Percentiles rank a stretch among this genome's conserved stretches.
Evolutionary conservation across 352 stramenopile genomes (phyloP).

Genomic region (Phytophthora litchii): DNA sequence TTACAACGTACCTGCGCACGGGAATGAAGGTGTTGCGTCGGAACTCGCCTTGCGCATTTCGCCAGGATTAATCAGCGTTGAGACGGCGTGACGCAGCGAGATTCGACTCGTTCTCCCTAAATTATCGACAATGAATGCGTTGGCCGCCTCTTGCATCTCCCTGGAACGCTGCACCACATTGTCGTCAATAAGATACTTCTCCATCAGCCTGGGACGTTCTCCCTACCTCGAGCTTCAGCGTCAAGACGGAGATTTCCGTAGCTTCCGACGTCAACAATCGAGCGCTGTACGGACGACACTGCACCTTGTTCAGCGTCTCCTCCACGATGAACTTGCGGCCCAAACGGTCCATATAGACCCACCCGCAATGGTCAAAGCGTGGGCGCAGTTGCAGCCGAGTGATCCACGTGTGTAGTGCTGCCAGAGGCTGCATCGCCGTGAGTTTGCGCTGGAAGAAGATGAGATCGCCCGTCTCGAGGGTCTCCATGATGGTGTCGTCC

Average conservation of each 20-base stretch:
- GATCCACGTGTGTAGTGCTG: conserved; percentile 71
- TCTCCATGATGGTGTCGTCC: conserved; percentile 89
- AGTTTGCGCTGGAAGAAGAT: conserved; percentile 82
- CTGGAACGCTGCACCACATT: conserved; percentile 52
- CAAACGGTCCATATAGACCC: conserved; percentile 81
- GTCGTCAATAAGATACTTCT: conserved; percentile 7
- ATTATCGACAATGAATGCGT: conserved; percentile 62
- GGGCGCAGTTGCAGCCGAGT: conserved; percentile 57
- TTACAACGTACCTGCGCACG: conserved; percentile 46
- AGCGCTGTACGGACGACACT: conserved; percentile 80
- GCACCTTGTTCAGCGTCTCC: conserved; percentile 79
- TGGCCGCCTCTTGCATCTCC: conserved; percentile 63
- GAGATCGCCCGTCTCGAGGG: conserved; percentile 83
- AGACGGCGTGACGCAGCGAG: conserved; percentile 60
- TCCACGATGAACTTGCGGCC: conserved; percentile 87
- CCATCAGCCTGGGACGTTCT: neutral
- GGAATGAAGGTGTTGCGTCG: conserved; percentile 39
- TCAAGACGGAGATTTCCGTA: conserved; percentile 80
- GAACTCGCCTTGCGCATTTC: conserved; percentile 21
- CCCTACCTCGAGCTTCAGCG: conserved; percentile 57
- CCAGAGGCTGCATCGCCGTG: conserved; percentile 71
- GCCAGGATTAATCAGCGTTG: conserved; percentile 51
- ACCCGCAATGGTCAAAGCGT: conserved; percentile 83
- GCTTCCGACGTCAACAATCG: conserved; percentile 76
- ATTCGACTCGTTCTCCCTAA: conserved; percentile 62